Percentiles rank a stretch among this genome's conserved stretches.
phyloP scores from a whole-genome alignment of 2,329 filamentous ascomycete species.

The Xylaria sp. region DNA sequence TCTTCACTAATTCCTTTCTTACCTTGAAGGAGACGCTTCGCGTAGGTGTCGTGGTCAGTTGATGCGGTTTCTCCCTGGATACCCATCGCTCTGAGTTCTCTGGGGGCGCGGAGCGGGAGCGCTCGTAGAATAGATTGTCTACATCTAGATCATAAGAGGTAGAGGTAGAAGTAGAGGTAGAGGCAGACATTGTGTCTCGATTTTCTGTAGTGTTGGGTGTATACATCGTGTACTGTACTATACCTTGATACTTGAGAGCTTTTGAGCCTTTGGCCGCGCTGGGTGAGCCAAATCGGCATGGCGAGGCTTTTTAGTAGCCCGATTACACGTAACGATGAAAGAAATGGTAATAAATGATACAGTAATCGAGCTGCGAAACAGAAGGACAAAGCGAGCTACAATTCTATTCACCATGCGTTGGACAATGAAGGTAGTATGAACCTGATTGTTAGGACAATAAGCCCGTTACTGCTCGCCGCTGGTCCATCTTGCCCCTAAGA shows the following conservation, averaged over 20 bases:
- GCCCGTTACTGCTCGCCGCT: background rate
- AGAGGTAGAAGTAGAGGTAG: no score
- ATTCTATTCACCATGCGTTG: background rate
- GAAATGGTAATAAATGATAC: background rate
- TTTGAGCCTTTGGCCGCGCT: background rate
- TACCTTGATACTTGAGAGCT: background rate
- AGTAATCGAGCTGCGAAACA: background rate
- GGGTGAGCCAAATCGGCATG: background rate
- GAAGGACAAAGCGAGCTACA: background rate
- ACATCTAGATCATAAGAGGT: no score
- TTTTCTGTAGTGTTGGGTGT: background rate
- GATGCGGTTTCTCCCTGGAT: background rate
- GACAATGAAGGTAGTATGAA: background rate
- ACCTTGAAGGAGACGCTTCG: conserved; percentile 19
- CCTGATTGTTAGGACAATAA: background rate
- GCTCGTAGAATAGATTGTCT: background rate
- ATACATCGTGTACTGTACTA: background rate
- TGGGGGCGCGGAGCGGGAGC: background rate
- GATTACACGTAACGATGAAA: background rate
- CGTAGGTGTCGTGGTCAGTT: background rate
- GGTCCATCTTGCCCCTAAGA: background rate
- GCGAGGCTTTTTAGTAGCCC: background rate
- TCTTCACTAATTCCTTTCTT: background rate
- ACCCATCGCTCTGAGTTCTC: background rate
- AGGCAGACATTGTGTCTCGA: background rate